Base-by-base conservation (phyloP, 1,139 yeast genomes). In the Debaryomyces sp. region DNA sequence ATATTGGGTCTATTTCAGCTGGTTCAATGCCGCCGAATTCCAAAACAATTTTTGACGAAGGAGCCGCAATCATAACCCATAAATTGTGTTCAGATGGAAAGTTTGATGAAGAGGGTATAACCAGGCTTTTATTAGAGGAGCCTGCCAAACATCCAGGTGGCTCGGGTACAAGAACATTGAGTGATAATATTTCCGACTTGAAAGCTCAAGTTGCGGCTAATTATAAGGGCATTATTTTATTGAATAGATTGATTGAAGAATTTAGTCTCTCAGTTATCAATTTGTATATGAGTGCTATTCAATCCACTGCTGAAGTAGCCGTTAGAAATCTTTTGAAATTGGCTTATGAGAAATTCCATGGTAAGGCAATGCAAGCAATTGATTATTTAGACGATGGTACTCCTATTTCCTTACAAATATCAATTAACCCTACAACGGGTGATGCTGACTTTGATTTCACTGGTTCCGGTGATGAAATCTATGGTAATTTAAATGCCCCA, bases 1-100 rank as follows among this genome's bases (percentile, higher is more conserved):
- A 75, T 55, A 74, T 75, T 53, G 80, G 80, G 2, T 70, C 76
- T 2, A 74, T 74, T 41, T 62, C 77, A 23, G 78, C 78, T 7
- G 79, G 79, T 1, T 71, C 77, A 0, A 75, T 75, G 80, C 79
- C 80, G 30, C 76, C 79, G 12, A 70, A 73, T 49, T 73, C 78
- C 2, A 74, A 73, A 54, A 71, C 77, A 2, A 72, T 75, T 38
- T 66, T 53, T 47, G 77, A 75, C 48, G 80, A 75, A 62, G 80
- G 80, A 15, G 80, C 79, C 9, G 67, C 77, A 4, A 73, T 75
- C 23, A 62, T 72, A 5, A 66, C 77, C 5, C 74, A 70, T 50
- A 73, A 73, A 46, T 61, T 75, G 34, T 71, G 76, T 48, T 51
- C 59, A 2, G 57, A 64, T 39, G 80, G 78, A 2, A 58, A 56